Evolutionary conservation across 208 protist species (phyloP), one percentile per base, ranked within the genome.

Genomic region (Leishmania aethiopica): DNA sequence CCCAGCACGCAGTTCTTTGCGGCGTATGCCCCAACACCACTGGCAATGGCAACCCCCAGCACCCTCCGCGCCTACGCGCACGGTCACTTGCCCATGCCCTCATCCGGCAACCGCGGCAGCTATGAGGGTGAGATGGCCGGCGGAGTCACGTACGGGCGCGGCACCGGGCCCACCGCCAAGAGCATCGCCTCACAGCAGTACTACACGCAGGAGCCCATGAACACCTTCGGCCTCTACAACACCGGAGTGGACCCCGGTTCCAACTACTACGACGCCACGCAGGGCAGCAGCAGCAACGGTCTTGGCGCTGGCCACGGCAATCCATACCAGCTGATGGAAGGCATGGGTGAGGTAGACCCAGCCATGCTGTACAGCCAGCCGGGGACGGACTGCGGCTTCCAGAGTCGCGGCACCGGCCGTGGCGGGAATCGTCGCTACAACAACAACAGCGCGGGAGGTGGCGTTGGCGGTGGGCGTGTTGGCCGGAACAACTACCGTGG

Each of bases 191-290:
- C 89, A 22, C 94, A 97, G 86, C 94, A 97, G 83, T 96, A 96
- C 90, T 95, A 97, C 88, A 96, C 92, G 19, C 94, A 97, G 86
- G 92, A 97, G 79, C 92, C 91, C 64, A 91, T 95, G 78, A 90
- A 90, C 87, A 74, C 88, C 66, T 97, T 91, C 75, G 87, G 86
- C 25, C 79, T 91, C 62, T 93, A 93, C 70, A 72, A 78, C 81
- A 53, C 73, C 11, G 78, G 76, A 57, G 72, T 40, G 78, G 86
- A 83, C 45, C 42, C 37, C n/a, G 69, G 70, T 22, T 62, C 64
- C 49, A 81, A 64, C 69, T 84, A 82, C 81, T 85, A 84, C 75
- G 86, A 88, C 57, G 82, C 80, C 51, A 77, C 66, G 25, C 81
- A 77, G 73, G 78, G 73, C 59, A 80, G 64, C 72, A 81, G 67